phyloP scores from a whole-genome alignment of 73 alveolate species.

The Paramecium caudatum region DNA sequence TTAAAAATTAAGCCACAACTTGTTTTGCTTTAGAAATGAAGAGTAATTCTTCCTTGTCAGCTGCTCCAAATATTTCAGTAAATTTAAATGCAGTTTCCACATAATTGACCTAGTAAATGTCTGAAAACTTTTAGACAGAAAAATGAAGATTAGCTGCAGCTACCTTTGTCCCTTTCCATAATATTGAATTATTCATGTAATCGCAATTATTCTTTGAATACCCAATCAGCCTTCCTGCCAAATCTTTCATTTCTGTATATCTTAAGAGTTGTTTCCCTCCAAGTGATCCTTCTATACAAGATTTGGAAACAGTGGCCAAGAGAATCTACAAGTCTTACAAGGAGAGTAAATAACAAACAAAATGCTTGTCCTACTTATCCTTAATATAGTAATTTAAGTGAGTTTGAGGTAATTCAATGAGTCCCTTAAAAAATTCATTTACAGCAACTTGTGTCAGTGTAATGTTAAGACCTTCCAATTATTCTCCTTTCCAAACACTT shows the following conservation, averaged over 20 bases:
- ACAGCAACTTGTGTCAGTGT: neutral
- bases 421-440: neutral
- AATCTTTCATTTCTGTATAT: conserved; percentile 17
- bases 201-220: neutral
- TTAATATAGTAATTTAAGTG: conserved; percentile 17
- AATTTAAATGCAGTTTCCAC: conserved; percentile 51
- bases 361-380: conserved; percentile 33
- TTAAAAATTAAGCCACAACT: conserved; percentile 55
- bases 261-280: neutral
- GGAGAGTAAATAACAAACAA: conserved; percentile 4
- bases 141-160: conserved; percentile 5
- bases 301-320: neutral
- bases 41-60: conserved; percentile 13
- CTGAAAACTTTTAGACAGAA: conserved; percentile 8
- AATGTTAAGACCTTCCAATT: neutral
- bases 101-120: conserved; percentile 26
- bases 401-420: conserved; percentile 16
- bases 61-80: neutral
- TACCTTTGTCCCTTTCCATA: conserved; percentile 4
- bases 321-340: neutral
- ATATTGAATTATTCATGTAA: neutral
- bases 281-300: conserved; percentile 34
- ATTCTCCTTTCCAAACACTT: conserved; percentile 40
- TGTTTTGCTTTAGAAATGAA: conserved; percentile 52
- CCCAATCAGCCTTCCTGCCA: neutral